These are phyloP conservation scores for Candida gorgasii DNA, from an alignment of 805 yeast genomes.

Conservation along the genomic window DNA sequence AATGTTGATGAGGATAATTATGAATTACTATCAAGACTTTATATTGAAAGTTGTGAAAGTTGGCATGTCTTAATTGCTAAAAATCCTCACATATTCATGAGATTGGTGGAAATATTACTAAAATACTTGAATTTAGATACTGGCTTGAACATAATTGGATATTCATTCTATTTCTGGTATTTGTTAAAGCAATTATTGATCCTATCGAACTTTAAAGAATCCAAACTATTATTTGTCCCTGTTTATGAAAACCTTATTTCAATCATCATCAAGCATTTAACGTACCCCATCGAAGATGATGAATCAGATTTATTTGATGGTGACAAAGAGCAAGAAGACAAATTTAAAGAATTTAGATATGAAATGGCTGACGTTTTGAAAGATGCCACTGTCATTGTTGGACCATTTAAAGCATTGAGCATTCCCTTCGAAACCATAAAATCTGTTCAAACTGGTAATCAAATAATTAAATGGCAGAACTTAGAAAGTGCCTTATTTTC, in stretches of 20 bases:
- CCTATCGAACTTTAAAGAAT: conserved; percentile 55
- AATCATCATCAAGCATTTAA: conserved; percentile 65
- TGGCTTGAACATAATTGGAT: conserved; percentile 86
- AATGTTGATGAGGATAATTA: conserved; percentile 64
- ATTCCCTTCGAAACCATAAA: conserved; percentile 70
- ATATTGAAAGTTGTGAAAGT: conserved; percentile 91
- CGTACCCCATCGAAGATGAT: conserved; percentile 58
- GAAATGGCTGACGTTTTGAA: conserved; percentile 98
- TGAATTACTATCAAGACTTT: conserved; percentile 70
- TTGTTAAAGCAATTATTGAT: conserved; percentile 70
- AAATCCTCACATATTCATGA: conserved; percentile 58
- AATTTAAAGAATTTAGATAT: conserved; percentile 90
- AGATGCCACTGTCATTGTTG: conserved; percentile 90
- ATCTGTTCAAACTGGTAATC: conserved; percentile 27
- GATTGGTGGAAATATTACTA: conserved; percentile 69
- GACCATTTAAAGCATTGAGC: conserved; percentile 65
- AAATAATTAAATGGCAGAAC: conserved; percentile 64
- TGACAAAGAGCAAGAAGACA: conserved; percentile 83
- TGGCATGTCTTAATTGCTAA: conserved; percentile 89
- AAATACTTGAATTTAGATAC: conserved; percentile 71
- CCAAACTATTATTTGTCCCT: conserved; percentile 52
- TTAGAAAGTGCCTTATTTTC: conserved; percentile 89
- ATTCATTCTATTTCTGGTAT: conserved; percentile 93
- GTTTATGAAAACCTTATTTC: conserved; percentile 59
- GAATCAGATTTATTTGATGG: conserved; percentile 49